A percentile compares a stretch with the other conserved stretches of the same genome.
Evolutionary conservation across 345 rosid species (phyloP).

Genomic region (Ceriops tagal): DNA sequence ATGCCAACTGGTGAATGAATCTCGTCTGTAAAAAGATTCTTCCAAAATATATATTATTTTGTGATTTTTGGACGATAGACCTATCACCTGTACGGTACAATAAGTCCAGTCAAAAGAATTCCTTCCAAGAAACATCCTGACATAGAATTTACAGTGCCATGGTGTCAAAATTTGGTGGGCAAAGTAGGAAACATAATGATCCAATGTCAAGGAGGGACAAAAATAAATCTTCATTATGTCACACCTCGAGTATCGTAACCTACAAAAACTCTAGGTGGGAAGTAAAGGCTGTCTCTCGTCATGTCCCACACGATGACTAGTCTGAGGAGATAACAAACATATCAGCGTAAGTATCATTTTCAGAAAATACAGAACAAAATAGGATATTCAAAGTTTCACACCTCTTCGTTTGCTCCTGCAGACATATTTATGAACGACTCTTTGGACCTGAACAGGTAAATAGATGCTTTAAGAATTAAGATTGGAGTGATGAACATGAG

Average conservation of each 20-base stretch:
- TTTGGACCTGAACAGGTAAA: slow-evolving; percentile 55
- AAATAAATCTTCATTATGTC: not conserved
- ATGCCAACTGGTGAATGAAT: slow-evolving; percentile 6
- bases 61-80: slow-evolving; percentile 22
- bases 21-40: slow-evolving; percentile 12
- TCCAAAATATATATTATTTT: slow-evolving; percentile 19
- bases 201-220: not conserved
- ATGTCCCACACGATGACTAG: slow-evolving; percentile 42
- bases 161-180: too few relatives aligned
- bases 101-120: slow-evolving; percentile 38
- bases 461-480: not conserved
- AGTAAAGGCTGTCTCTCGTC: slow-evolving; percentile 60
- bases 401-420: slow-evolving; percentile 94
- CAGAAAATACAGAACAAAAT: not conserved
- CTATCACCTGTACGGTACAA: slow-evolving; percentile 27
- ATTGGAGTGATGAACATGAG: not conserved
- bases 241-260: slow-evolving; percentile 13
- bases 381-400: slow-evolving; percentile 17
- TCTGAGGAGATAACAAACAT: slow-evolving; percentile 31
- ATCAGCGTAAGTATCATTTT: not conserved
- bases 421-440: slow-evolving; percentile 81
- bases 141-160: not conserved
- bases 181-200: not conserved
- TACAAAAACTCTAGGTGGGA: slow-evolving; percentile 36
- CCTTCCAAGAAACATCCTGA: slow-evolving; percentile 30